These are phyloP conservation scores for Paraleonurus japonicus DNA, from an alignment of 257 asterid species.

Conservation along the genomic window DNA sequence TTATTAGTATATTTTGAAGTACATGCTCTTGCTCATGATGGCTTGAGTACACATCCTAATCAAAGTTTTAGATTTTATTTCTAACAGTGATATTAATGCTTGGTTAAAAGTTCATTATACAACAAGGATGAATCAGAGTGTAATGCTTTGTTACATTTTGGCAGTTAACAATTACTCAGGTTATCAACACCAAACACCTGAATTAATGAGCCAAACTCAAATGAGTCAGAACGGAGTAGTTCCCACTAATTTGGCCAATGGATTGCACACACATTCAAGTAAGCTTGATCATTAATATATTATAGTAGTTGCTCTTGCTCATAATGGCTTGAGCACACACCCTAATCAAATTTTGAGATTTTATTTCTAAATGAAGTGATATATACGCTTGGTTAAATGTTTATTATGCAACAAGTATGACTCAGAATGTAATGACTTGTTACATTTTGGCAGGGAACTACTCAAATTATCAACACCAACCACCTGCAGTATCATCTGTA, in stretches of 20 bases:
- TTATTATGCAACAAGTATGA: background rate
- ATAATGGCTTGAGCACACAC: background rate
- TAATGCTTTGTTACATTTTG: conserved; percentile 3
- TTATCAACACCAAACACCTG: background rate
- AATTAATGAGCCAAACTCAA: too few species aligned
- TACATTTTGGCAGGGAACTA: conserved; percentile 43
- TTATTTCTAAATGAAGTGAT: background rate
- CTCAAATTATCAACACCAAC: conserved; percentile 20
- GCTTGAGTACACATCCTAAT: background rate
- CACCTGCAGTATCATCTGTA: conserved; percentile 30
- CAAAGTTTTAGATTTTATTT: too few species aligned
- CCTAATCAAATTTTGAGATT: background rate
- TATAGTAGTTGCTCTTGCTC: background rate
- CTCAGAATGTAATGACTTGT: background rate
- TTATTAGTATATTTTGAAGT: conserved; percentile 10
- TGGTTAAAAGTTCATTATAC: background rate
- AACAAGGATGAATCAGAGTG: background rate
- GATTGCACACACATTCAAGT: too few species aligned
- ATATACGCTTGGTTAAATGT: background rate
- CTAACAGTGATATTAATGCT: background rate
- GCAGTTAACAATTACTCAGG: conserved; percentile 48
- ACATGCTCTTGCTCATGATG: background rate
- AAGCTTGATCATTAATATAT: background rate
- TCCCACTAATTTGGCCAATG: too few species aligned
- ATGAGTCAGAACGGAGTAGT: too few species aligned